Evolutionary conservation across 2,329 filamentous ascomycete genomes (phyloP).

Genomic region (Chrysoporthe austroafricana): DNA sequence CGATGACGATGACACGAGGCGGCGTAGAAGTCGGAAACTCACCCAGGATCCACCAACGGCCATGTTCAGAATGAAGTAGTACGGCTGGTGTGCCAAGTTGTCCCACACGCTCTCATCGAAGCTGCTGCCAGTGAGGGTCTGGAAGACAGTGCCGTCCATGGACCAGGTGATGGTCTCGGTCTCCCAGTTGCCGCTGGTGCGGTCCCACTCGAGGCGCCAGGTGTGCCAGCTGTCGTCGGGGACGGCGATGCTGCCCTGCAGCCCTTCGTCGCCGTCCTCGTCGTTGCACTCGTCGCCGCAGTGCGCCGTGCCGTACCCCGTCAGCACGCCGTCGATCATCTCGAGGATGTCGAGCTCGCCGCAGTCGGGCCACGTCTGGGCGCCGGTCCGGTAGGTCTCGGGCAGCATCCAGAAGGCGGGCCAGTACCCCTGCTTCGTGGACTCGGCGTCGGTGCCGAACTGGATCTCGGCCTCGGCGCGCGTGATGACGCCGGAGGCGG

Average conservation of each 20-base stretch:
- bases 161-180: conserved; percentile 54
- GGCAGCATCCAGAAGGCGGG: conserved; percentile 59
- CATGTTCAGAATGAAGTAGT: conserved; percentile 37
- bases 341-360: conserved; percentile 58
- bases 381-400: conserved; percentile 48
- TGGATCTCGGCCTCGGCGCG: conserved; percentile 50
- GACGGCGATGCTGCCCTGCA: conserved; percentile 41
- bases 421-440: conserved; percentile 54
- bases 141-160: conserved; percentile 49
- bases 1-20: background rate
- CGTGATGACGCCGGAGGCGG: conserved; percentile 44
- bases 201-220: conserved; percentile 54
- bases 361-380: conserved; percentile 50
- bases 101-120: conserved; percentile 49
- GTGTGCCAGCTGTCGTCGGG: conserved; percentile 52
- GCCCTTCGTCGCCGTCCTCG: conserved; percentile 40
- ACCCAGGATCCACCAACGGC: conserved; percentile 40
- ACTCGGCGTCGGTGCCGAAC: conserved; percentile 44
- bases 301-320: conserved; percentile 53
- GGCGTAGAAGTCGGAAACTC: conserved; percentile 20
- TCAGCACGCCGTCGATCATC: conserved; percentile 50
- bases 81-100: conserved; percentile 36
- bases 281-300: conserved; percentile 56
- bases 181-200: conserved; percentile 47
- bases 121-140: conserved; percentile 46